Base-by-base conservation (phyloP, 768 basidiomycete species). In the Boletus sensibilis region DNA sequence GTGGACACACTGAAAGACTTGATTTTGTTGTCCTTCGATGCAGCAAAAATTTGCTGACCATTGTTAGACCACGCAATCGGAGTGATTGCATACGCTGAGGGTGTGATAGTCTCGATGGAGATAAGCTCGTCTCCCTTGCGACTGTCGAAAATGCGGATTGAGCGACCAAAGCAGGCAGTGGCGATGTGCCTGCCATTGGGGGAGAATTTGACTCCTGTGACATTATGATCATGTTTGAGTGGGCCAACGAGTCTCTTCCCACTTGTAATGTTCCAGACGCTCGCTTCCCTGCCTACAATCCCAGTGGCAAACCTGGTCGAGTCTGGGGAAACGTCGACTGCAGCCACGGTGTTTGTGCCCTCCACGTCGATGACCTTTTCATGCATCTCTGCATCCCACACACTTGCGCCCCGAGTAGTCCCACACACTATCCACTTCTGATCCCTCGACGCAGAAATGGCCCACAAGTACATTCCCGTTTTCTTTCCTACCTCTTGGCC, bases 201-300 rank as follows among this genome's bases (percentile, higher is more conserved):
- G 5, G 46, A 48, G 46, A 48, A 48, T 48, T 18, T 48, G 9
- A 48, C 23, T 1, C 46, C 46, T 2, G 31, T 23, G 9, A 48
- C 5, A 2, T 3, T 0, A 1, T 3, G 4, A 4, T 33, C 20
- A 2, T 47, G 46, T 16, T 34, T 1, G 33, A 34, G 33, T 7
- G 21, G 33, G 20, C 46, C 46, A 18, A 48, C 21, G 5, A 48
- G 33, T 23, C 46, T 35, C 21, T 48, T 2, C 1, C 46, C 46
- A 1, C 5, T 23, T 1, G 31, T 11, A 1, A 48, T 48, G 21
- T 14, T 35, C 46, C 46, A 48, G 33, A 47, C 4, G 33, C 13
- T 47, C 4, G 31, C n/a, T 3, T 3, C 9, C 1, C 1, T 2
- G 14, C 3, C 1, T 4, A 0, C 3, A 13, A 18, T 31, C n/a